Evolutionary conservation across 257 asterid genomes (phyloP).

Genomic region (Perilla frutescens): DNA sequence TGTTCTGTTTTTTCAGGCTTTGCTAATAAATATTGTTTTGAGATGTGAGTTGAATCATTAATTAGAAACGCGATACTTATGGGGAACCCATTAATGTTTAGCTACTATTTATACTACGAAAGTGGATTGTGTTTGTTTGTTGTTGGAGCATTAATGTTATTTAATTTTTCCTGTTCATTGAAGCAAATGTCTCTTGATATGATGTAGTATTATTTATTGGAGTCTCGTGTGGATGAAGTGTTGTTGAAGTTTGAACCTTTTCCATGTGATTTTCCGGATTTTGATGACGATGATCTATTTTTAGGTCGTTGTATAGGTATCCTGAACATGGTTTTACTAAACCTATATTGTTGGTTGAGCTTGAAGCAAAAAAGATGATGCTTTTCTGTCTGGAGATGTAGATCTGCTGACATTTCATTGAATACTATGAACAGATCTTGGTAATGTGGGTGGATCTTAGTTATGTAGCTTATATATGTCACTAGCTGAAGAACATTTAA

Average conservation of each 20-base stretch:
- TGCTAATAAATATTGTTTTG: constrained; percentile 11
- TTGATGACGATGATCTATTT: constrained; percentile 24
- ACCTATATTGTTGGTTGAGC: constrained; percentile 23
- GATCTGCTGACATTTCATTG: constrained; percentile 40
- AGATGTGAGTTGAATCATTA: constrained; percentile 28
- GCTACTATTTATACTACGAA: constrained; percentile 31
- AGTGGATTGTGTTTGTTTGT: constrained; percentile 24
- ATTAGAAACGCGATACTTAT: constrained; percentile 7
- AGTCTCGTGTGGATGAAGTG: constrained; percentile 24
- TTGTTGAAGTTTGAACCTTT: constrained; percentile 30
- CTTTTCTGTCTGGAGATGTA: constrained; percentile 28
- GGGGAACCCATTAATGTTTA: constrained; percentile 10
- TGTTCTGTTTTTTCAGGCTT: constrained; percentile 24
- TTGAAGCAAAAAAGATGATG: constrained; percentile 25
- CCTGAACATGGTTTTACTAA: constrained; percentile 17
- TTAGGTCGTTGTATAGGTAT: constrained; percentile 20
- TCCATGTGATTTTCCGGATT: constrained; percentile 22
- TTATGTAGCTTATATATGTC: neutral
- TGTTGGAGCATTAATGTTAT: constrained; percentile 11
- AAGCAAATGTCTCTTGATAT: constrained; percentile 43
- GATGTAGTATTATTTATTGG: constrained; percentile 23
- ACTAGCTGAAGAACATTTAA: neutral
- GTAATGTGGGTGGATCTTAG: constrained; percentile 36
- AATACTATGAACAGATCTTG: constrained; percentile 33
- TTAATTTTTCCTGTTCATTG: constrained; percentile 23